Conservation (phyloP, 1,284 basidiomycete genomes). For the Phlebopus sp. region DNA sequence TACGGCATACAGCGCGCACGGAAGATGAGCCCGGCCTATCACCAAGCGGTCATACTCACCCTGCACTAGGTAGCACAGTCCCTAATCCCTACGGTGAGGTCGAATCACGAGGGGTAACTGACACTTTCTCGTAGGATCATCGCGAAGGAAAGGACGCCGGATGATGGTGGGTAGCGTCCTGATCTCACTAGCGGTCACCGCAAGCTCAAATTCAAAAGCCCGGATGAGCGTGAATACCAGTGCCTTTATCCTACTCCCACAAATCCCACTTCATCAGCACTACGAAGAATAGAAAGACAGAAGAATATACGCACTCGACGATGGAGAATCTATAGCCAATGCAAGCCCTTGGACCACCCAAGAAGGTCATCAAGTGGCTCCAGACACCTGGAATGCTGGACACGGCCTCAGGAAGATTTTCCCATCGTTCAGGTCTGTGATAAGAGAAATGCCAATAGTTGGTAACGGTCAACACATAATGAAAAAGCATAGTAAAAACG, state of each 20-base stretch:
- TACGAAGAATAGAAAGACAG: neutral
- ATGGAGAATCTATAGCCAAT: constrained; percentile 71
- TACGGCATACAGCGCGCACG: too few species aligned
- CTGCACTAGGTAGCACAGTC: too few species aligned
- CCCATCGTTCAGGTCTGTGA: constrained; percentile 51
- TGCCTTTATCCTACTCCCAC: constrained; percentile 46
- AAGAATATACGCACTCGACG: constrained; percentile 43
- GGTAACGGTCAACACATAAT: too few species aligned
- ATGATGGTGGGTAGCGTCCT: constrained; percentile 36
- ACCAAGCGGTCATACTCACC: too few species aligned
- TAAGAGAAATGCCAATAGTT: neutral
- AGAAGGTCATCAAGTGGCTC: constrained; percentile 57
- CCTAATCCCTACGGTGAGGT: neutral
- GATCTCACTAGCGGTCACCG: constrained; percentile 41
- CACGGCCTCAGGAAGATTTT: constrained; percentile 42
- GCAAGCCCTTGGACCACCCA: constrained; percentile 57
- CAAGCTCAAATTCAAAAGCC: constrained; percentile 50
- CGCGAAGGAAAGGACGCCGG: constrained; percentile 35
- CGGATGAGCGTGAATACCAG: constrained; percentile 55
- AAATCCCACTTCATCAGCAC: neutral
- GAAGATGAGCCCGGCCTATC: too few species aligned
- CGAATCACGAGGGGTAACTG: constrained; percentile 9
- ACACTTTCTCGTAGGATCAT: constrained; percentile 2
- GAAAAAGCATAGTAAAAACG: constrained; percentile 15
- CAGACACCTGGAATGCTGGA: constrained; percentile 52